Evolutionary conservation across 2,329 filamentous ascomycete species (phyloP).

Genomic region (Beauveria asiatica): DNA sequence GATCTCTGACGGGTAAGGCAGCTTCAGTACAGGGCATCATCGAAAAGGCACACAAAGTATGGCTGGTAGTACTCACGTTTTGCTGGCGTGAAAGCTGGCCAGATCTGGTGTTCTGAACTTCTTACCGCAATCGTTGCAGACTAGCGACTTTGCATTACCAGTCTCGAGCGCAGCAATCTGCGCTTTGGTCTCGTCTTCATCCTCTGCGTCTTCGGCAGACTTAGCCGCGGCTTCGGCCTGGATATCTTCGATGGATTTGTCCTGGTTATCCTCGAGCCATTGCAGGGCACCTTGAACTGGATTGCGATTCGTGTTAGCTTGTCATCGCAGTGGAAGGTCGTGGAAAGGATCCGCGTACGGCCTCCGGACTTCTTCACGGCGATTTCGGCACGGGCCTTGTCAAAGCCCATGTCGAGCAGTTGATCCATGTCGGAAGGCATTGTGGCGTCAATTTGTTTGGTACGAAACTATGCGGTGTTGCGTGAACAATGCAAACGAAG

Average conservation of each 20-base stretch:
- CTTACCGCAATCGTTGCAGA: constrained; percentile 94
- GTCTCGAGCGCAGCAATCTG: constrained; percentile 59
- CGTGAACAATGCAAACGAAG: not conserved
- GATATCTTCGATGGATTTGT: constrained; percentile 78
- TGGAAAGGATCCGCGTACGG: constrained; percentile 41
- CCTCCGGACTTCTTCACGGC: constrained; percentile 78
- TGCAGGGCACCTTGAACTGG: constrained; percentile 81
- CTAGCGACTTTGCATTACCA: constrained; percentile 64
- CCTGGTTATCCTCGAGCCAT: constrained; percentile 89
- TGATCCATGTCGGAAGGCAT: constrained; percentile 51
- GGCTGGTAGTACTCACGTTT: constrained; percentile 48
- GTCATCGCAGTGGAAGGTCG: not conserved
- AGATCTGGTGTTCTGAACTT: constrained; percentile 73
- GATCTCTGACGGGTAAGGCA: constrained; percentile 45
- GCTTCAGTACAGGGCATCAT: not conserved
- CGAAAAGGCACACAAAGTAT: not conserved
- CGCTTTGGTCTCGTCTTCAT: constrained; percentile 41
- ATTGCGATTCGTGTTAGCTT: constrained; percentile 5
- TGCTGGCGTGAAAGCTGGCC: constrained; percentile 84
- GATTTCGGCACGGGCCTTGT: constrained; percentile 69
- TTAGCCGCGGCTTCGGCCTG: constrained; percentile 36
- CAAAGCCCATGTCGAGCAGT: constrained; percentile 70
- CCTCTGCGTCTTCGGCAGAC: constrained; percentile 34
- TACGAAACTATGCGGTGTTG: not conserved
- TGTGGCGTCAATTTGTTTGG: not conserved